Base-by-base conservation (phyloP, 371 early-diverging fungal species). In the Actinomortierella ambigua region DNA sequence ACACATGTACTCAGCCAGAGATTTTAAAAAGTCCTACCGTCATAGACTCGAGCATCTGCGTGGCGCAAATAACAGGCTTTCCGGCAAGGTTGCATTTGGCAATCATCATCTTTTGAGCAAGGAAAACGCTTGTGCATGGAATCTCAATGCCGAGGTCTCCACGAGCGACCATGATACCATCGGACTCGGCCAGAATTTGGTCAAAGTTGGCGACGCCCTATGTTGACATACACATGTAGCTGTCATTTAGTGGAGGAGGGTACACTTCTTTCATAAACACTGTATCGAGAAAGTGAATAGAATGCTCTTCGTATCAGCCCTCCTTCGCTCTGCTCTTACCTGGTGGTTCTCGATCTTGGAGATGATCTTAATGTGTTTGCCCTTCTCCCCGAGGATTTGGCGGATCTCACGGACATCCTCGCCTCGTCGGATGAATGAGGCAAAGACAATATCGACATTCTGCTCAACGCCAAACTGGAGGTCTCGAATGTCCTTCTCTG, bases 31-130 rank as follows among this genome's bases (percentile, higher is more conserved):
- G 14, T 17, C 75, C 55, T 59, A 68, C 82, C 28, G 92, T 96
- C 98, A 98, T 98, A 53, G 95, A 94, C 76, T 98, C 98, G 42
- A 99, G 85, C 99, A 99, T 98, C 79, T 99, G 98, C 44, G 98
- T 98, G 52, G 99, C 99, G 69, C 92, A 90, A 43, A 96, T 93
- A 44, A 95, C 94, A 26, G 96, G 96, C 81, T 97, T 98, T 50
- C 95, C 94, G 11, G 88, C 91, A 62, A 89, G 76, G 78, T 93
- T 95, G 84, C 95, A 95, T 78, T 93, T 92, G 61, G 94, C 90
- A 51, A 90, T 92, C 88, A 99, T 97, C 91, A 92, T 93, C 86
- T 98, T 97, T 77, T 98, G 98, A 15, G 92, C 93, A 57, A 94
- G 77, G 73, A 93, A 94, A 22, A 93, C 92, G 59, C 91, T 85